Evolutionary conservation across 2,329 filamentous ascomycete genomes (phyloP).

Genomic region (Thermomyces lanuginosus): DNA sequence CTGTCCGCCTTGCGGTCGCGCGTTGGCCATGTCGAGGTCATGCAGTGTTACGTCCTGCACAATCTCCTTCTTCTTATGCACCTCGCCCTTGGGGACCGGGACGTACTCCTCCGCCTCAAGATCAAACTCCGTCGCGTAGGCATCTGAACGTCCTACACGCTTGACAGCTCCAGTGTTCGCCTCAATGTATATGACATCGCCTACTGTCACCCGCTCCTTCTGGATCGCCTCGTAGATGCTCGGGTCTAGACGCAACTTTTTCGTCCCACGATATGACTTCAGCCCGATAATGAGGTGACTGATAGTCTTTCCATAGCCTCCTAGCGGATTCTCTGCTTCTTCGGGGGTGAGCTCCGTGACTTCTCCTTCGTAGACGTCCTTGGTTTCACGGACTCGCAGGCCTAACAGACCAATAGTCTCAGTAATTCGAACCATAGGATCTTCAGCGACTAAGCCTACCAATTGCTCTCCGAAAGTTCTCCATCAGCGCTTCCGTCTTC

Average conservation of each 20-base stretch:
- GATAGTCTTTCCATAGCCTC: slow-evolving; percentile 94
- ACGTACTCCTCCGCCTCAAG: slow-evolving; percentile 98
- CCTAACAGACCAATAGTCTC: slow-evolving; percentile 24
- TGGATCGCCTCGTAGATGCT: slow-evolving; percentile 99
- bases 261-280: slow-evolving; percentile 90
- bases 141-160: slow-evolving; percentile 85
- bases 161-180: slow-evolving; percentile 98
- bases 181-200: slow-evolving; percentile 98
- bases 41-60: slow-evolving; percentile 97
- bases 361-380: slow-evolving; percentile 98
- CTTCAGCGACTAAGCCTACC: slow-evolving; percentile 38
- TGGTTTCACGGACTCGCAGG: slow-evolving; percentile 91
- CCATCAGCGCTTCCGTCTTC: slow-evolving; percentile 98
- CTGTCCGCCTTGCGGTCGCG: slow-evolving; percentile 86
- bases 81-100: slow-evolving; percentile 93
- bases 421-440: neutral
- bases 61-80: slow-evolving; percentile 99
- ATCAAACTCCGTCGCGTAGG: slow-evolving; percentile 96
- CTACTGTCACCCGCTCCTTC: slow-evolving; percentile 89
- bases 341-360: slow-evolving; percentile 95
- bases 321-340: slow-evolving; percentile 92
- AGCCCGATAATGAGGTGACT: slow-evolving; percentile 86
- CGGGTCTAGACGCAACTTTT: slow-evolving; percentile 90
- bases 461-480: slow-evolving; percentile 95
- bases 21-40: slow-evolving; percentile 90